These are phyloP conservation scores for Hymenoscyphus scutula DNA, from an alignment of 2,329 filamentous ascomycete genomes.

Conservation along the genomic window DNA sequence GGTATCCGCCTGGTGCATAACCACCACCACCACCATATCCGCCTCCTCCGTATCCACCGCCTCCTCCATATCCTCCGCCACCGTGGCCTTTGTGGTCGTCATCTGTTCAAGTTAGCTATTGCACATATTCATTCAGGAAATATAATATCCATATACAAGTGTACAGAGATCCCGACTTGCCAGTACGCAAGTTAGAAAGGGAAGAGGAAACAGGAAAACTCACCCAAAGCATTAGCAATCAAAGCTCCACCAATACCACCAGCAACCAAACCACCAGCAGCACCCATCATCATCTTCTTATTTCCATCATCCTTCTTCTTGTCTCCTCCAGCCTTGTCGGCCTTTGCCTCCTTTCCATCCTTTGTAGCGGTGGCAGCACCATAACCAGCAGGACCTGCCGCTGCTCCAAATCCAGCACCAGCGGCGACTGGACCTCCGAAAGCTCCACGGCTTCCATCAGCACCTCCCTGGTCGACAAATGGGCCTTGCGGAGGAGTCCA, in stretches of 20 bases:
- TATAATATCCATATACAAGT: background rate
- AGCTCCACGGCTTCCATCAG: slow-evolving; percentile 29
- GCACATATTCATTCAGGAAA: background rate
- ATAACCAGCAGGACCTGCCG: slow-evolving; percentile 25
- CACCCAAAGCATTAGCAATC: slow-evolving; percentile 55
- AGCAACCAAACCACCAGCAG: slow-evolving; percentile 55
- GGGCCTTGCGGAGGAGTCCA: slow-evolving; percentile 34
- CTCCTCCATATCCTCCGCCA: slow-evolving; percentile 5
- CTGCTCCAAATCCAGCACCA: slow-evolving; percentile 12
- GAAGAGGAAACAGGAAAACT: slow-evolving; percentile 34
- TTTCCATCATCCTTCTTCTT: slow-evolving; percentile 41
- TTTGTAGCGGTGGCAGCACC: slow-evolving; percentile 15
- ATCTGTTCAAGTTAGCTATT: slow-evolving; percentile 29
- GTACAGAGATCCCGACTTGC: background rate
- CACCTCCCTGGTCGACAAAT: slow-evolving; percentile 45
- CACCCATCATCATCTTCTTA: slow-evolving; percentile 53
- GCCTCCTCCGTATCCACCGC: slow-evolving; percentile 7
- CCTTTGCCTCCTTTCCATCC: slow-evolving; percentile 16
- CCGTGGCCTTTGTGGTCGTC: slow-evolving; percentile 29
- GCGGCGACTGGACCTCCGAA: slow-evolving; percentile 11
- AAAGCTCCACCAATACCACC: slow-evolving; percentile 57
- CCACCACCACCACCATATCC: slow-evolving; percentile 5
- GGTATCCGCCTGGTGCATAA: slow-evolving; percentile 9
- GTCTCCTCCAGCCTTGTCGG: slow-evolving; percentile 32
- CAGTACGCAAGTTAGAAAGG: background rate